These are phyloP conservation scores for Suillus fuscotomentosus DNA, from an alignment of 768 basidiomycete species.

Conservation along the genomic window DNA sequence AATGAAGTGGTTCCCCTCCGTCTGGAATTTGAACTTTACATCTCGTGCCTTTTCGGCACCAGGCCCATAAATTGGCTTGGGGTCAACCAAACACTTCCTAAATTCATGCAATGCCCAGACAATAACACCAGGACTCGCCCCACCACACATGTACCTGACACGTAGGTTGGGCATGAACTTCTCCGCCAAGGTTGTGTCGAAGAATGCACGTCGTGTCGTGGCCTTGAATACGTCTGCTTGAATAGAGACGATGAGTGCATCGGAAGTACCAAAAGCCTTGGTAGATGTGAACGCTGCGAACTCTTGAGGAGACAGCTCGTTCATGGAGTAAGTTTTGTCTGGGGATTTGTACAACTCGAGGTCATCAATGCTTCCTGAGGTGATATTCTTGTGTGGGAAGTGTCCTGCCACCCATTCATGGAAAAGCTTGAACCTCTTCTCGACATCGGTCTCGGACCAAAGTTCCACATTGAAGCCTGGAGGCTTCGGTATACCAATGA, in stretches of 20 bases:
- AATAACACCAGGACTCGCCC: background rate
- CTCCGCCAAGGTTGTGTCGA: constrained; percentile 6
- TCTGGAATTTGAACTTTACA: background rate
- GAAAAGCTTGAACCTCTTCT: constrained; percentile 2
- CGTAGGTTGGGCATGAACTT: constrained; percentile 5
- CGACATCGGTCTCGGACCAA: background rate
- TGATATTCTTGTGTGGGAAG: constrained; percentile 1
- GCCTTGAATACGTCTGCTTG: background rate
- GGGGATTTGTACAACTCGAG: constrained; percentile 1
- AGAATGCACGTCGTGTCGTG: constrained; percentile 7
- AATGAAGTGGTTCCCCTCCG: background rate
- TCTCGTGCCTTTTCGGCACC: background rate
- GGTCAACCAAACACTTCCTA: background rate
- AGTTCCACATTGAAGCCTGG: background rate
- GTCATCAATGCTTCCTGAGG: constrained; percentile 3
- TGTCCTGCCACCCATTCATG: background rate
- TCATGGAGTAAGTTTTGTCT: background rate
- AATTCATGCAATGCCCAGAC: constrained; percentile 1
- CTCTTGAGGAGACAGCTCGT: constrained; percentile 4
- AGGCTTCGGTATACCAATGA: background rate
- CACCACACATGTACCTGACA: constrained; percentile 6
- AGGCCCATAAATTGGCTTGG: background rate
- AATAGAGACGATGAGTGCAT: background rate
- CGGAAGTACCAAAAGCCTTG: constrained; percentile 2
- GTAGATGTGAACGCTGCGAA: constrained; percentile 2